These are phyloP conservation scores for Septoria petroselini DNA, from an alignment of 2,329 filamentous ascomycete genomes.

Conservation along the genomic window DNA sequence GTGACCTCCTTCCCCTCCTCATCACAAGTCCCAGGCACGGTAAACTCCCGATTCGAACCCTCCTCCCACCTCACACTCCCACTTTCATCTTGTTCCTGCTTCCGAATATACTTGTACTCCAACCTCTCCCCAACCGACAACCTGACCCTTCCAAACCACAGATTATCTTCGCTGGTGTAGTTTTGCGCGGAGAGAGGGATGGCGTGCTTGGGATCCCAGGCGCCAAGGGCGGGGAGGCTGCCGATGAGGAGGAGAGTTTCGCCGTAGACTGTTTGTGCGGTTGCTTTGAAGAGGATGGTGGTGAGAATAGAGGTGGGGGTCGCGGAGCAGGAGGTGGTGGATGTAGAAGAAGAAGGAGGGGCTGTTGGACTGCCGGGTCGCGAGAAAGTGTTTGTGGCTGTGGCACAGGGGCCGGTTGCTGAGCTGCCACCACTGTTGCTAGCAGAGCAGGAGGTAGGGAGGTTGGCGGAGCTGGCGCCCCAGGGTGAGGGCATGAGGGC, in stretches of 20 bases:
- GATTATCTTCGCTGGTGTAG: constrained; percentile 57
- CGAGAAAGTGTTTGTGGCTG: constrained; percentile 32
- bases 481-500: constrained; percentile 57
- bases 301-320: constrained; percentile 29
- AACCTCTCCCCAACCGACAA: constrained; percentile 56
- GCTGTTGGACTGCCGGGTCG: constrained; percentile 24
- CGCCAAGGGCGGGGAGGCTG: constrained; percentile 56
- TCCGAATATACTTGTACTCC: constrained; percentile 67
- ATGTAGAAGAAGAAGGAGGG: too few relatives aligned
- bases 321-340: constrained; percentile 26
- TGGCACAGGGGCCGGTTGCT: constrained; percentile 30
- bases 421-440: too few relatives aligned
- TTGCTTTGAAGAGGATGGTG: constrained; percentile 44
- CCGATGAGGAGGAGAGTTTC: constrained; percentile 66
- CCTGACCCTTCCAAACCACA: constrained; percentile 57
- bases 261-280: constrained; percentile 53
- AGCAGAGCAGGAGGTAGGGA: constrained; percentile 30
- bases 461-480: constrained; percentile 37
- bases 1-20: too few relatives aligned
- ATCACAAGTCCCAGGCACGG: constrained; percentile 24
- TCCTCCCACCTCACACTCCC: constrained; percentile 61
- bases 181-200: constrained; percentile 55
- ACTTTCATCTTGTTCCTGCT: constrained; percentile 51
- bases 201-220: constrained; percentile 55
- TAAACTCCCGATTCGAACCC: constrained; percentile 22